Evolutionary conservation across 2,329 filamentous ascomycete genomes (phyloP).

Genomic region (Myrmaecium sp.): DNA sequence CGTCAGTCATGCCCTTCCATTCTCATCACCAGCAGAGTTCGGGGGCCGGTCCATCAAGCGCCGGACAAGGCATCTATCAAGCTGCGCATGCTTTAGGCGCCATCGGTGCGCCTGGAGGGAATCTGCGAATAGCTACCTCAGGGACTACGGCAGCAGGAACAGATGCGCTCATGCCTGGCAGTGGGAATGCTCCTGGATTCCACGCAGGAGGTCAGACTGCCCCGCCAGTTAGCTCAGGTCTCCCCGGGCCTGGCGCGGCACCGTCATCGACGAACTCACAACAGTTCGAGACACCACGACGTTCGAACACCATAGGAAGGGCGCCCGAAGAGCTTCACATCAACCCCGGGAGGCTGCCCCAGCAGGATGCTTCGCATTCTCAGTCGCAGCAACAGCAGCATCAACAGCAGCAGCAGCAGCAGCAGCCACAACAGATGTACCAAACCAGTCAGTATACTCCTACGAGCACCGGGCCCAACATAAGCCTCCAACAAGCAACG

Average conservation of each 20-base stretch:
- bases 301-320: slow-evolving; percentile 28
- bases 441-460: slow-evolving; percentile 32
- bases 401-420: slow-evolving; percentile 17
- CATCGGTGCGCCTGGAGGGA: slow-evolving; percentile 27
- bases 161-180: slow-evolving; percentile 25
- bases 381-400: slow-evolving; percentile 13
- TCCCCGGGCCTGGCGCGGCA: slow-evolving; percentile 10
- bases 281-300: slow-evolving; percentile 34
- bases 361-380: slow-evolving; percentile 15
- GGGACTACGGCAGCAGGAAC: slow-evolving; percentile 26
- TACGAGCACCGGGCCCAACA: slow-evolving; percentile 32
- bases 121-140: slow-evolving; percentile 21
- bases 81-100: slow-evolving; percentile 29
- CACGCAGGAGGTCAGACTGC: slow-evolving; percentile 16
- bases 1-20: slow-evolving; percentile 24
- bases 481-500: slow-evolving; percentile 43
- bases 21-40: slow-evolving; percentile 15
- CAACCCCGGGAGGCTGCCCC: slow-evolving; percentile 23
- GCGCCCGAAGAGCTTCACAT: slow-evolving; percentile 41
- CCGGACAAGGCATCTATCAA: slow-evolving; percentile 27
- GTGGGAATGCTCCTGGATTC: slow-evolving; percentile 15
- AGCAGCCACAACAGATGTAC: slow-evolving; percentile 30
- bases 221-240: slow-evolving; percentile 10
- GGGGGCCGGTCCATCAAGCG: slow-evolving; percentile 16
- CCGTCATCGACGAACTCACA: slow-evolving; percentile 23